phyloP scores from a whole-genome alignment of 1,284 basidiomycete genomes.

The Austroboletus novae-zelandiae region DNA sequence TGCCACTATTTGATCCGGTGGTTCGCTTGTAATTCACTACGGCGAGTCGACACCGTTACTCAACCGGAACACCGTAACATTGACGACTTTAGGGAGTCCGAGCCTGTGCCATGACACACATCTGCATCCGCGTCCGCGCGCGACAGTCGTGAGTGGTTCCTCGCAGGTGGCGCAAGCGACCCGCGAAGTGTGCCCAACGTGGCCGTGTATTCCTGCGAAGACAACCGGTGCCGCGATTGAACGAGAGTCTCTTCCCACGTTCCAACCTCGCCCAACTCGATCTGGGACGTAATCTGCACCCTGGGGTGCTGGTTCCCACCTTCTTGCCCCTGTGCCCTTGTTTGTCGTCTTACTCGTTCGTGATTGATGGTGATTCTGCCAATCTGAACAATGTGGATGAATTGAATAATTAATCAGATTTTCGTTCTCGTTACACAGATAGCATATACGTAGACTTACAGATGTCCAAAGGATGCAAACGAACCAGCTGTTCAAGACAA shows the following conservation, averaged over 20 bases:
- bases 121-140: background rate
- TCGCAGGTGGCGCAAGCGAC: background rate
- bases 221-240: background rate
- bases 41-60: no score
- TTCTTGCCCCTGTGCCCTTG: background rate
- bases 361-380: background rate
- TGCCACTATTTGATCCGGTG: no score
- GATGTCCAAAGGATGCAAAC: conserved; percentile 8
- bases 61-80: no score
- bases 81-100: no score
- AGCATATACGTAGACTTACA: conserved; percentile 4
- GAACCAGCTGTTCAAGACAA: background rate
- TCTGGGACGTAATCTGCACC: conserved; percentile 5
- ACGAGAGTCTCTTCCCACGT: background rate
- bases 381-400: background rate
- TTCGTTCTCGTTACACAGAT: no score
- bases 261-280: conserved; percentile 1
- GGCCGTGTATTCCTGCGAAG: background rate
- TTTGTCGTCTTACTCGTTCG: background rate
- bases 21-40: no score
- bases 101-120: no score
- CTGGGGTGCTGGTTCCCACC: background rate
- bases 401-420: no score
- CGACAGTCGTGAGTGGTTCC: background rate
- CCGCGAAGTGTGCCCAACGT: background rate